These are phyloP conservation scores for Tetratostichococcus sp. DNA, from an alignment of 139 green algal genomes.

Conservation along the genomic window DNA sequence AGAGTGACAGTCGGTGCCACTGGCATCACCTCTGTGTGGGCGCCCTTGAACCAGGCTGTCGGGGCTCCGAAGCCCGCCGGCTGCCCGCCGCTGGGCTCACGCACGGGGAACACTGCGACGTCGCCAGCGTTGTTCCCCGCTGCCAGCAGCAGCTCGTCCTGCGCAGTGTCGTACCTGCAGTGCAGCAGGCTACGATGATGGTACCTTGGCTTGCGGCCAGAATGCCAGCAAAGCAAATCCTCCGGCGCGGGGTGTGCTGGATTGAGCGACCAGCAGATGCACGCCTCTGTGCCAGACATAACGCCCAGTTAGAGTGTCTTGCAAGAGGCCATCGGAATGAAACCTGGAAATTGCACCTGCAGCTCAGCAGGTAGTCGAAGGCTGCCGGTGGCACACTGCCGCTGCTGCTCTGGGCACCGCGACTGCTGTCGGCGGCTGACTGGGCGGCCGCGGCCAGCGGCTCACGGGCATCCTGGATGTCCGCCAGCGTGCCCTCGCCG, in stretches of 20 bases:
- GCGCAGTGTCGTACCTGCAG: conserved; percentile 51
- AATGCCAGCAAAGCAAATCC: no score
- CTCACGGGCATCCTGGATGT: conserved; percentile 38
- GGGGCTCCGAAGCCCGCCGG: conserved; percentile 28
- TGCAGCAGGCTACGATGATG: no score
- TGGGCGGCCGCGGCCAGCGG: conserved; percentile 25
- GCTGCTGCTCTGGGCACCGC: background rate
- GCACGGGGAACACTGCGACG: conserved; percentile 54
- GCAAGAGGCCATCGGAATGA: no score
- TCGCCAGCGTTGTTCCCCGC: conserved; percentile 49
- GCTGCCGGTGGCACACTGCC: no score
- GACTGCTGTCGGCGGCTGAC: conserved; percentile 2
- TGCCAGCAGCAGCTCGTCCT: conserved; percentile 42
- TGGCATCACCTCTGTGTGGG: conserved; percentile 44
- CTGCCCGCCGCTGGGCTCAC: conserved; percentile 22
- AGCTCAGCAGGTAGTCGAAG: conserved; percentile 62
- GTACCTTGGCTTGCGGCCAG: no score
- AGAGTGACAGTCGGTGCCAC: no score
- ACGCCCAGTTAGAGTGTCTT: no score
- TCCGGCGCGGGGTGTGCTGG: no score
- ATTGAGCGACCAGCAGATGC: no score
- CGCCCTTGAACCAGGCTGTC: conserved; percentile 38
- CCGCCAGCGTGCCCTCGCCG: conserved; percentile 40
- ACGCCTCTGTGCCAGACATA: no score
- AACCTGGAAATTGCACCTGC: conserved; percentile 66